Evolutionary conservation across 2,329 filamentous ascomycete species (phyloP).

Genomic region (Fonsecaea multimorphosa): DNA sequence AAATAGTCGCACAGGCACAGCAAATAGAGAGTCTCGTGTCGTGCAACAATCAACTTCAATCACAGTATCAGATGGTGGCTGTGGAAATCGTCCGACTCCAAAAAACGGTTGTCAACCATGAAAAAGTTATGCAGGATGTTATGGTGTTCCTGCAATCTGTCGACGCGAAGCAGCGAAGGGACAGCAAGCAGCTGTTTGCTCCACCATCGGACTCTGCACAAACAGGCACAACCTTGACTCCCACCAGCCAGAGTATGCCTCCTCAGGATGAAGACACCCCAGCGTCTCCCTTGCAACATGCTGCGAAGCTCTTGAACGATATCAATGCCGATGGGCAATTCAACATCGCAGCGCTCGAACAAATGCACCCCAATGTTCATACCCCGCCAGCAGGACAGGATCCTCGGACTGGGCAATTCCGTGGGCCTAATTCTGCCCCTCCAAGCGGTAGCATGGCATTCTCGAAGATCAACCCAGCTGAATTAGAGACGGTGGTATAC

Average conservation of each 20-base stretch:
- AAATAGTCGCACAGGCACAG: conserved; percentile 86
- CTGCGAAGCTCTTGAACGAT: conserved; percentile 69
- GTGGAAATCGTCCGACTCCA: conserved; percentile 69
- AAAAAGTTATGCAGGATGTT: conserved; percentile 72
- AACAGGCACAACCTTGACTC: conserved; percentile 50
- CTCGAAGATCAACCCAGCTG: conserved; percentile 56
- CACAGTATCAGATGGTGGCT: conserved; percentile 68
- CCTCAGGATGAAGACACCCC: conserved; percentile 64
- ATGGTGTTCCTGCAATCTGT: conserved; percentile 71
- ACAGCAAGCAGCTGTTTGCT: conserved; percentile 57
- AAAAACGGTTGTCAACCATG: conserved; percentile 74
- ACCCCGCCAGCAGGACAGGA: conserved; percentile 25
- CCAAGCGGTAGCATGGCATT: conserved; percentile 60
- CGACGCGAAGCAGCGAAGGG: conserved; percentile 68
- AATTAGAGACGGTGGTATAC: conserved; percentile 78
- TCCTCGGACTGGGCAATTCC: conserved; percentile 58
- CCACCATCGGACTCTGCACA: conserved; percentile 53
- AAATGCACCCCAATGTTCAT: conserved; percentile 57
- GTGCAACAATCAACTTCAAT: conserved; percentile 77
- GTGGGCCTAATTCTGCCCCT: conserved; percentile 52
- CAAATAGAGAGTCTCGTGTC: conserved; percentile 88
- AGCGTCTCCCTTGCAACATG: conserved; percentile 71
- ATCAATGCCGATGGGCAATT: conserved; percentile 70
- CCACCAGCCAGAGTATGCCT: conserved; percentile 51
- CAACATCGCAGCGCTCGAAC: conserved; percentile 68